Percentiles rank a stretch among this genome's conserved stretches.
Evolutionary conservation across 2,329 filamentous ascomycete species (phyloP).

Genomic region (Amauroascus niger): DNA sequence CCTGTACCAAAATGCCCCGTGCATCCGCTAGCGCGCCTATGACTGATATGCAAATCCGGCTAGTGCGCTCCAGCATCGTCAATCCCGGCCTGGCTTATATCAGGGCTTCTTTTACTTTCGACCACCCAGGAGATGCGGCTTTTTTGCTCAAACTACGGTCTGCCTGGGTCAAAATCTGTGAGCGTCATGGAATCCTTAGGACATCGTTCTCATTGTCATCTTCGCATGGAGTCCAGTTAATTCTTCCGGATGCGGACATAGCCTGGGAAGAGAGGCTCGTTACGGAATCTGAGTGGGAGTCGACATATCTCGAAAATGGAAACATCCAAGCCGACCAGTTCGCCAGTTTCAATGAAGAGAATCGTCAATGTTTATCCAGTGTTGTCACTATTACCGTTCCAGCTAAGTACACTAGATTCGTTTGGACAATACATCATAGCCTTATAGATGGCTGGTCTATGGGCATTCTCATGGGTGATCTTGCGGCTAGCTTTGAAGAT

Average conservation of each 20-base stretch:
- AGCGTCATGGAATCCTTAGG: background rate
- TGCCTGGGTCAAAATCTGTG: background rate
- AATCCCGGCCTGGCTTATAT: background rate
- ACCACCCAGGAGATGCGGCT: background rate
- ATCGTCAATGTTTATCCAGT: background rate
- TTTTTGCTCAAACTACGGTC: background rate
- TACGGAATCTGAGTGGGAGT: background rate
- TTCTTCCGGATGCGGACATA: background rate
- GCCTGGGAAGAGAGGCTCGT: background rate
- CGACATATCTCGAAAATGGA: background rate
- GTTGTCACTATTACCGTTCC: conserved; percentile 6
- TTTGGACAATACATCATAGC: conserved; percentile 29
- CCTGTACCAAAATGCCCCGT: background rate
- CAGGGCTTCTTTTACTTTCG: conserved; percentile 2
- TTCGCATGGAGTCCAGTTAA: background rate
- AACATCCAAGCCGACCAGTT: background rate
- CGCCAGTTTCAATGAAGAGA: background rate
- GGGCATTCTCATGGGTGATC: conserved; percentile 18
- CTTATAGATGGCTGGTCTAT: conserved; percentile 28
- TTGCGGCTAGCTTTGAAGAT: conserved; percentile 17
- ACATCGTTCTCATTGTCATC: background rate
- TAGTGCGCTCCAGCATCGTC: background rate
- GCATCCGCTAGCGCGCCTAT: background rate
- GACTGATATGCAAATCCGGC: conserved; percentile 2
- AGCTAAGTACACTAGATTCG: conserved; percentile 15